phyloP scores from a whole-genome alignment of 1,284 basidiomycete species.

The Gastroboletus turbinatus region DNA sequence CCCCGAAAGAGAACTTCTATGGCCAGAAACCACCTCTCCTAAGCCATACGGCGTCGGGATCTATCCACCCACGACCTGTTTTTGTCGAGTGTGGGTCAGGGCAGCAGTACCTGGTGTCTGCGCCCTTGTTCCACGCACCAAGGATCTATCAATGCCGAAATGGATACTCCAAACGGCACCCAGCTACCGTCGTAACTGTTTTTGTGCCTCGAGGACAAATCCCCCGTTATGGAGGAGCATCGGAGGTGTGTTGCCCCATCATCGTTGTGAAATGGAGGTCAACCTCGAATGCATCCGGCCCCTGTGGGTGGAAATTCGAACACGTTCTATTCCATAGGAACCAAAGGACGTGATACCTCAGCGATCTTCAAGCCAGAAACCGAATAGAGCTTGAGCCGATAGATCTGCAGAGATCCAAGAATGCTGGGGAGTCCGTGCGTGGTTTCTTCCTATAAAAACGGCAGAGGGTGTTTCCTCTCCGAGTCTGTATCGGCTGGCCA shows the following conservation, averaged over 20 bases:
- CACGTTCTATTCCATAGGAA: neutral
- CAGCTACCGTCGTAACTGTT: neutral
- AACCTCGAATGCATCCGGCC: neutral
- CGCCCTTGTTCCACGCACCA: slow-evolving; percentile 1
- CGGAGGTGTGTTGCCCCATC: neutral
- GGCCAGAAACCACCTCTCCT: slow-evolving; percentile 11
- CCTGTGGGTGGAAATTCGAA: neutral
- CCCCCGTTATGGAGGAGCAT: slow-evolving; percentile 1
- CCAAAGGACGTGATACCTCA: neutral
- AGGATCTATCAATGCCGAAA: slow-evolving; percentile 4
- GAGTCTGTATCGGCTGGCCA: slow-evolving; percentile 1
- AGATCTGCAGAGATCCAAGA: slow-evolving; percentile 7
- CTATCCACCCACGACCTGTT: slow-evolving; percentile 5
- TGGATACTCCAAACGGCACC: neutral
- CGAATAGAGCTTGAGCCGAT: neutral
- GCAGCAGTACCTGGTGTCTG: neutral
- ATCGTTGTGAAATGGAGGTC: slow-evolving; percentile 5
- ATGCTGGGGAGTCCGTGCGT: neutral
- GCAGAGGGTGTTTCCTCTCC: neutral
- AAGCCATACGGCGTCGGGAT: slow-evolving; percentile 4
- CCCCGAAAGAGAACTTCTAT: slow-evolving; percentile 14
- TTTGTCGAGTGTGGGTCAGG: slow-evolving; percentile 8
- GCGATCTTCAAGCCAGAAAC: neutral
- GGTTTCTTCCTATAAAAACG: slow-evolving; percentile 11
- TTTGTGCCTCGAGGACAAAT: slow-evolving; percentile 4